phyloP scores from a whole-genome alignment of 768 basidiomycete genomes.

The Candolleomyces efflorescens region DNA sequence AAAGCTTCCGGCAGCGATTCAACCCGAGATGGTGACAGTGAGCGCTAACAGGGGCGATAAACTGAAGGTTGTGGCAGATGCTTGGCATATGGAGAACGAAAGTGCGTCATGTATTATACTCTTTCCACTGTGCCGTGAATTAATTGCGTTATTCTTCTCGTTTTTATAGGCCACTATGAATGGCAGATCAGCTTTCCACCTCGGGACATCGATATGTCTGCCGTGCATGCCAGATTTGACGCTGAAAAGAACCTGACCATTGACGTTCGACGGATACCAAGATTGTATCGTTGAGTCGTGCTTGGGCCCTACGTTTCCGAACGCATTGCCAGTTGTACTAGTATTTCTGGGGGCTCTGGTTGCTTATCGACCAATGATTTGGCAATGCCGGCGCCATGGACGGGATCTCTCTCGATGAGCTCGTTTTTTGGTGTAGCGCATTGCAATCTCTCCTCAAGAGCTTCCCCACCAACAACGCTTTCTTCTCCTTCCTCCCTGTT shows the following conservation, averaged over 20 bases:
- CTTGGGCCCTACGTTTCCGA: too few relatives aligned
- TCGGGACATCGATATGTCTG: conserved; percentile 50
- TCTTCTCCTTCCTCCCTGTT: too few relatives aligned
- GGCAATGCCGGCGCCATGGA: background rate
- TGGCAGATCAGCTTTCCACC: conserved; percentile 56
- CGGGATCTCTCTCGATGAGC: background rate
- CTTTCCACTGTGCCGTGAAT: background rate
- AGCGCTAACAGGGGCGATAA: conserved; percentile 56
- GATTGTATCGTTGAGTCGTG: background rate
- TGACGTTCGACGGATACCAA: conserved; percentile 30
- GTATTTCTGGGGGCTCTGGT: background rate
- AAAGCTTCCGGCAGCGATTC: conserved; percentile 40
- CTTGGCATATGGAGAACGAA: conserved; percentile 56
- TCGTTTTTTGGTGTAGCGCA: too few relatives aligned
- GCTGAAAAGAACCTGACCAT: conserved; percentile 43
- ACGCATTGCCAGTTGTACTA: background rate
- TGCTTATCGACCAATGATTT: background rate
- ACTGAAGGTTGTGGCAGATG: conserved; percentile 54
- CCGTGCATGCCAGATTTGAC: conserved; percentile 47
- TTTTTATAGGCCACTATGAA: conserved; percentile 51
- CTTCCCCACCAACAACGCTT: too few relatives aligned
- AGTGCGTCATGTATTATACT: conserved; percentile 37
- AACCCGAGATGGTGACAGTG: conserved; percentile 63
- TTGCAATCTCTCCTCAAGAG: too few relatives aligned
- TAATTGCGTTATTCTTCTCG: background rate